Evolutionary conservation across 805 yeast species (phyloP).

Genomic region (Candida alai): DNA sequence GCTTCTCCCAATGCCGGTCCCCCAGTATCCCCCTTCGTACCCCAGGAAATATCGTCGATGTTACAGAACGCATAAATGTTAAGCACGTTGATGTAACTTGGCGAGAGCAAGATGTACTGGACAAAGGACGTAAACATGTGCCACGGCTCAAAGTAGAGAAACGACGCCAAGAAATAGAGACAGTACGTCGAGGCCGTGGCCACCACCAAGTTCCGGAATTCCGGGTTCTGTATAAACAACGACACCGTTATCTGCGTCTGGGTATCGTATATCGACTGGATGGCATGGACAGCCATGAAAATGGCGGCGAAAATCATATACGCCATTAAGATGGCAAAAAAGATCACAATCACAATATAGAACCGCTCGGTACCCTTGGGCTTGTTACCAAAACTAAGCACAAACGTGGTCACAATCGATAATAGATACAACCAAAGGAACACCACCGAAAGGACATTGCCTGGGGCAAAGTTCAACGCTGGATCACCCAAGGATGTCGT

Average conservation of each 20-base stretch:
- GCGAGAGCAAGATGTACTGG: conserved; percentile 49
- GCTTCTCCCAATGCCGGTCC: conserved; percentile 55
- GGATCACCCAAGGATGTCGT: conserved; percentile 46
- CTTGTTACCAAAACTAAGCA: conserved; percentile 60
- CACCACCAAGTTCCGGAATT: conserved; percentile 49
- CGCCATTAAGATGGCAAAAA: conserved; percentile 59
- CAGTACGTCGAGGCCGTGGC: conserved; percentile 61
- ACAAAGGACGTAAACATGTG: conserved; percentile 55
- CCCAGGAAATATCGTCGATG: conserved; percentile 72
- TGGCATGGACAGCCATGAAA: conserved; percentile 52
- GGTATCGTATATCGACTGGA: conserved; percentile 29
- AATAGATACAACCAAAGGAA: conserved; percentile 55
- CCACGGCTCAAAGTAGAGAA: conserved; percentile 64
- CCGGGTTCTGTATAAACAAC: conserved; percentile 43
- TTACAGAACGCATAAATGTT: conserved; percentile 69
- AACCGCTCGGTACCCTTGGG: conserved; percentile 58
- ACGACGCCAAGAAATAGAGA: conserved; percentile 54
- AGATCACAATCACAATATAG: conserved; percentile 48
- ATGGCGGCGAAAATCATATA: conserved; percentile 58
- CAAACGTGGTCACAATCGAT: conserved; percentile 55
- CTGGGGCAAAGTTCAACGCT: conserved; percentile 40
- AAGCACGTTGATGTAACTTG: conserved; percentile 52
- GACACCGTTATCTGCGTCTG: conserved; percentile 41
- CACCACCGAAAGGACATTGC: conserved; percentile 46
- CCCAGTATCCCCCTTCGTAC: conserved; percentile 67